Conservation (phyloP, 257 asterid genomes). For the Agastache rugosa region DNA sequence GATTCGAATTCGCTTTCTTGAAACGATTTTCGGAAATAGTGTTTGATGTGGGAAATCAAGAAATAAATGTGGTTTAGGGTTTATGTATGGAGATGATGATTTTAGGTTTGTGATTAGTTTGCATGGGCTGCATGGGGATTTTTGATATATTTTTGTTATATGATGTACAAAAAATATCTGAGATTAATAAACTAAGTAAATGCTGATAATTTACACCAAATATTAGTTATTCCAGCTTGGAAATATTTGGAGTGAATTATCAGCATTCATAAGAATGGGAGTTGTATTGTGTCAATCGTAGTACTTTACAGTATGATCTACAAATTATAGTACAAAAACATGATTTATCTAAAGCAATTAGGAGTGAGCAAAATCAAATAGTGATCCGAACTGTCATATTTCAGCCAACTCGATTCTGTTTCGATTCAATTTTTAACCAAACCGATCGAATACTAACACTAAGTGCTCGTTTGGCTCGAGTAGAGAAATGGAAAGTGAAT, state of each 20-base stretch:
- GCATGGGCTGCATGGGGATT: conserved; percentile 17
- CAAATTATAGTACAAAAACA: no score
- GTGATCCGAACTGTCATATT: no score
- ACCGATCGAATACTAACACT: no score
- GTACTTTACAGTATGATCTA: no score
- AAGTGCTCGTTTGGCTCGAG: no score
- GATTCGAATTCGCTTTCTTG: background rate
- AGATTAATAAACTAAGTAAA: background rate
- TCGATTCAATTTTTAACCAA: no score
- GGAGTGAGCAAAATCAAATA: no score
- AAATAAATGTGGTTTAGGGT: conserved; percentile 31
- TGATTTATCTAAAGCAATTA: no score
- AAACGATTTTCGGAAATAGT: background rate
- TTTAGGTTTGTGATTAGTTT: conserved; percentile 7
- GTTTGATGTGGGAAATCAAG: conserved; percentile 32
- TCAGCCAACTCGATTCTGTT: no score
- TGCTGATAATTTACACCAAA: conserved; percentile 43
- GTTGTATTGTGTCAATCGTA: no score
- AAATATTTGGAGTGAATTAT: conserved; percentile 45
- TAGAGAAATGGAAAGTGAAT: no score
- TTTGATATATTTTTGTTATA: conserved; percentile 18
- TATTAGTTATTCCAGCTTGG: conserved; percentile 33
- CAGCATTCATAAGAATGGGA: no score
- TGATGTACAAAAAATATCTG: conserved; percentile 28
- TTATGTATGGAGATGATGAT: background rate